Evolutionary conservation across 805 yeast species (phyloP).

Genomic region (Myxozyma nipponensis): DNA sequence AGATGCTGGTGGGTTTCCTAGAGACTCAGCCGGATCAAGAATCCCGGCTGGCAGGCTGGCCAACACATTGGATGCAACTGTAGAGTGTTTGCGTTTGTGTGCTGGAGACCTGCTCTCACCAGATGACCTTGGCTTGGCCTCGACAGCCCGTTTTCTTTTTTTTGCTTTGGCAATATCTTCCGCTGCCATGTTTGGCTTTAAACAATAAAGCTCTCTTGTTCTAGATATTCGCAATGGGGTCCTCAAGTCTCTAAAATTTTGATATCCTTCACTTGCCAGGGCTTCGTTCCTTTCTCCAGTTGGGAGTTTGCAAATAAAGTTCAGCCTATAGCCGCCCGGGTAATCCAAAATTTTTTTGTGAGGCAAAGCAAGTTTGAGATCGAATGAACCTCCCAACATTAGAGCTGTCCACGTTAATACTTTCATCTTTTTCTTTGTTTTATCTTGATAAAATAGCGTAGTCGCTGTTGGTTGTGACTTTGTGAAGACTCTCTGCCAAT

Average conservation of each 20-base stretch:
- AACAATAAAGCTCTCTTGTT: no score
- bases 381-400: no score
- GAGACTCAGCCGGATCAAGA: slow-evolving; percentile 3
- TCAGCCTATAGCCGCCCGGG: neutral
- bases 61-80: slow-evolving; percentile 14
- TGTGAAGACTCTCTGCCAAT: slow-evolving; percentile 3
- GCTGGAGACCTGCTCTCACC: neutral
- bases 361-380: no score
- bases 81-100: slow-evolving; percentile 5
- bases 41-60: slow-evolving; percentile 10
- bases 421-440: neutral
- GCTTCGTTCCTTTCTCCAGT: neutral
- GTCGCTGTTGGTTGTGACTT: neutral
- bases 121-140: neutral
- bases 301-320: neutral
- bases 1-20: slow-evolving; percentile 34
- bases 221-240: no score
- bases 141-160: neutral
- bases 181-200: no score
- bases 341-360: neutral
- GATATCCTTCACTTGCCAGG: no score
- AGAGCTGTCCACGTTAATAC: no score
- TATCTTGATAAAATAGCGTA: neutral
- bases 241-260: neutral
- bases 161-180: neutral